phyloP scores from a whole-genome alignment of 768 basidiomycete genomes.

The Rhizopogon rudus region DNA sequence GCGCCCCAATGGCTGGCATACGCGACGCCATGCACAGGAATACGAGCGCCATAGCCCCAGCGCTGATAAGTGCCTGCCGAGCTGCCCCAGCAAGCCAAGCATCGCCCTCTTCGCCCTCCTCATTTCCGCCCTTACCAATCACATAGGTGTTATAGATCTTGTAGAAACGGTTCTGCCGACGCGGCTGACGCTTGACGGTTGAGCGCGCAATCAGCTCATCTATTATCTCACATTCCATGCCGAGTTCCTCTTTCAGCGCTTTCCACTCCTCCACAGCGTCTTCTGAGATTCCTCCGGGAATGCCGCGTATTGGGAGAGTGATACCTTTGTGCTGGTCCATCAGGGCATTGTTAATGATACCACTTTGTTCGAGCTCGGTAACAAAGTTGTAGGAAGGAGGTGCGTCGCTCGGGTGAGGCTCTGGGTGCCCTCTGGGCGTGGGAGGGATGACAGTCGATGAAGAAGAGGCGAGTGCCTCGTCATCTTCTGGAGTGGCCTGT shows the following conservation, averaged over 20 bases:
- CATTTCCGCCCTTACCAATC: conserved; percentile 30
- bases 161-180: conserved; percentile 58
- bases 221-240: conserved; percentile 71
- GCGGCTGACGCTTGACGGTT: conserved; percentile 24
- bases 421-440: conserved; percentile 51
- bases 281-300: conserved; percentile 53
- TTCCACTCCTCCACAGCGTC: conserved; percentile 76
- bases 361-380: conserved; percentile 41
- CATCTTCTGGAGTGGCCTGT: conserved; percentile 24
- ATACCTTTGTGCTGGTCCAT: conserved; percentile 70
- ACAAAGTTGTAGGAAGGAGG: conserved; percentile 74
- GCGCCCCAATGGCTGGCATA: conserved; percentile 48
- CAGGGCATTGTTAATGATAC: conserved; percentile 49
- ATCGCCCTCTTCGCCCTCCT: conserved; percentile 3
- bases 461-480: conserved; percentile 63
- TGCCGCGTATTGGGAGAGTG: conserved; percentile 35
- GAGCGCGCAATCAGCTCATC: conserved; percentile 61
- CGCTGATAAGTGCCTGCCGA: conserved; percentile 50
- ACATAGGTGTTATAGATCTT: conserved; percentile 82
- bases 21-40: conserved; percentile 46
- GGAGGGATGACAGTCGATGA: conserved; percentile 70
- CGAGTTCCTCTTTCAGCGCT: conserved; percentile 72
- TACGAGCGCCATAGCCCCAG: conserved; percentile 59
- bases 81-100: conserved; percentile 31
- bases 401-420: conserved; percentile 38